These are phyloP conservation scores for Baudoinia panamericana DNA, from an alignment of 495 filamentous ascomycete species.

Conservation along the genomic window DNA sequence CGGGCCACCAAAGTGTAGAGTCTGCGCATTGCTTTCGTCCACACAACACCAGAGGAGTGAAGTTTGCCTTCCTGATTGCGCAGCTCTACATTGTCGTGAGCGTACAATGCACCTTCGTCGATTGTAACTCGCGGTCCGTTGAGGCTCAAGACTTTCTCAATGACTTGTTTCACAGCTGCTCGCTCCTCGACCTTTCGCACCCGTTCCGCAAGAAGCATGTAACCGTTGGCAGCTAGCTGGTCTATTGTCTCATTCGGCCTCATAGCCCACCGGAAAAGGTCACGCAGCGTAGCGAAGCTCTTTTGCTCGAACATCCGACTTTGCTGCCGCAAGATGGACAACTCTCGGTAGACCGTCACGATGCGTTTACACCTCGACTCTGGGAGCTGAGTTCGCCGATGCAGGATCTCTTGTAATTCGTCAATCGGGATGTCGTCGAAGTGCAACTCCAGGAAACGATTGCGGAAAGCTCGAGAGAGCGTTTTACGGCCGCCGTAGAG, in stretches of 20 bases:
- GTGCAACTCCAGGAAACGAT: constrained; percentile 92
- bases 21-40: constrained; percentile 89
- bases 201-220: constrained; percentile 87
- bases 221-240: constrained; percentile 82
- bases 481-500: constrained; percentile 90
- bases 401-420: constrained; percentile 85
- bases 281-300: constrained; percentile 90
- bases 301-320: constrained; percentile 91
- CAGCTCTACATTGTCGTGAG: constrained; percentile 40
- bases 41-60: constrained; percentile 56
- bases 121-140: constrained; percentile 47
- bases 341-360: constrained; percentile 83
- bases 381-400: constrained; percentile 73
- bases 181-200: constrained; percentile 86
- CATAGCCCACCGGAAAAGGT: constrained; percentile 94
- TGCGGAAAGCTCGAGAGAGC: constrained; percentile 86
- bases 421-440: constrained; percentile 96
- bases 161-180: constrained; percentile 66
- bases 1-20: constrained; percentile 73
- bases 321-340: constrained; percentile 77
- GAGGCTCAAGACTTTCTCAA: constrained; percentile 74
- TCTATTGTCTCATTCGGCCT: constrained; percentile 72
- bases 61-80: constrained; percentile 36
- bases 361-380: constrained; percentile 84
- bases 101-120: constrained; percentile 60